phyloP scores from a whole-genome alignment of 83 land plant species.

The Diphasiastrum complanatum region DNA sequence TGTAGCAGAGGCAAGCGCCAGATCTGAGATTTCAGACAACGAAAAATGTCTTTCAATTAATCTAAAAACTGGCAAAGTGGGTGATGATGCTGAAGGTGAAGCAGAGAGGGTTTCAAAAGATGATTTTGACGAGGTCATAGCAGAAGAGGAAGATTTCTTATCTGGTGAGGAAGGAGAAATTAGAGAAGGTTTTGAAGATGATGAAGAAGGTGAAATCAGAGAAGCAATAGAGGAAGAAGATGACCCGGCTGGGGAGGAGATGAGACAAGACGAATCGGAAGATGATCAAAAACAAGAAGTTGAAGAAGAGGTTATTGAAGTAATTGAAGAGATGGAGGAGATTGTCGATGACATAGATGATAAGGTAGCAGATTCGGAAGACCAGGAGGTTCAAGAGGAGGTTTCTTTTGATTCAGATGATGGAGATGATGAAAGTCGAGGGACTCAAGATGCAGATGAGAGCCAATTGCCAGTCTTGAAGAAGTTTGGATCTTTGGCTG shows the following conservation, averaged over 20 bases:
- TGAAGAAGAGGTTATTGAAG: not conserved
- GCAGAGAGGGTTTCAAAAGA: constrained; percentile 25
- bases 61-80: constrained; percentile 14
- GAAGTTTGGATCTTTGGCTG: constrained; percentile 94
- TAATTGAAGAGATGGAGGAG: not conserved
- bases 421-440: not conserved
- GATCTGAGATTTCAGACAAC: constrained; percentile 35
- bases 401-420: not conserved
- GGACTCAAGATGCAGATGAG: not conserved
- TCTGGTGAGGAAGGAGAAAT: constrained; percentile 82
- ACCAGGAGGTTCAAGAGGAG: not conserved
- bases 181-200: constrained; percentile 60
- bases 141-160: constrained; percentile 49
- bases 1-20: constrained; percentile 23
- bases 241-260: constrained; percentile 4
- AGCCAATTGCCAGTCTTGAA: constrained; percentile 13
- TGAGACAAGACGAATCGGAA: constrained; percentile 13
- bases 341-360: constrained; percentile 3
- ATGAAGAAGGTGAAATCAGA: constrained; percentile 39
- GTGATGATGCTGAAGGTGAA: constrained; percentile 1
- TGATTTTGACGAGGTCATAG: constrained; percentile 18
- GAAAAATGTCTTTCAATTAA: constrained; percentile 6
- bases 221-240: constrained; percentile 22
- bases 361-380: no score
- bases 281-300: constrained; percentile 21